Evolutionary conservation across 1,139 yeast genomes (phyloP), one percentile per base, ranked within the genome.

Genomic region (Hemisphaericaspora subhashii): DNA sequence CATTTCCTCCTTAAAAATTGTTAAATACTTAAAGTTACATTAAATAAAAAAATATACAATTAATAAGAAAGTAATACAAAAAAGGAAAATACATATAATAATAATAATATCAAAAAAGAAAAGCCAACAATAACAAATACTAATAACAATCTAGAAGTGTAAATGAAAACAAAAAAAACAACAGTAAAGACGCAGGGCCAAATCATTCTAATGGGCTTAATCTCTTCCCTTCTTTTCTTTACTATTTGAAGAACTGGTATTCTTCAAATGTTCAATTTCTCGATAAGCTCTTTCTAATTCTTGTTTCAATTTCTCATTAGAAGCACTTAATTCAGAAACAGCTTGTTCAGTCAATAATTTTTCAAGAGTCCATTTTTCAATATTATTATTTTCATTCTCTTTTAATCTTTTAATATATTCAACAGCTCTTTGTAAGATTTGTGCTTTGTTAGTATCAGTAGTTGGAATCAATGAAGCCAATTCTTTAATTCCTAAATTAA

Each of bases 281-380:
- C 95, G 76, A 74, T 92, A 90, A n/a, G 97, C 95, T 55, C 88
- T 81, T 51, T 87, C 96, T 55, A 44, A 52, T 45, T 47, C 57
- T 50, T 43, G 66, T 49, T 52, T 51, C 52, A 45, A 56, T 38
- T 57, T 57, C 18, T 56, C 59, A 43, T 57, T 57, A 1, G 58
- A 53, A 32, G 60, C 59, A 43, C 57, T 57, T 39, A 57, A 55
- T 41, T 57, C 62, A 46, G 86, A 78, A 40, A 89, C 85, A 5
- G 92, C 90, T 63, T 92, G 98, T 58, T 90, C 98, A 33, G 94
- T 83, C 50, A 89, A 75, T 46, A 92, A 73, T 66, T 89, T 90
- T 59, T 90, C 97, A 57, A 90, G 74, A 5, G 97, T 89, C 87
- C 95, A 86, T 67, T 92, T 90, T 60, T 90, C 96, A 54, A 87